These are phyloP conservation scores for Anastatica hierochuntica DNA, from an alignment of 345 rosid species.

Conservation along the genomic window DNA sequence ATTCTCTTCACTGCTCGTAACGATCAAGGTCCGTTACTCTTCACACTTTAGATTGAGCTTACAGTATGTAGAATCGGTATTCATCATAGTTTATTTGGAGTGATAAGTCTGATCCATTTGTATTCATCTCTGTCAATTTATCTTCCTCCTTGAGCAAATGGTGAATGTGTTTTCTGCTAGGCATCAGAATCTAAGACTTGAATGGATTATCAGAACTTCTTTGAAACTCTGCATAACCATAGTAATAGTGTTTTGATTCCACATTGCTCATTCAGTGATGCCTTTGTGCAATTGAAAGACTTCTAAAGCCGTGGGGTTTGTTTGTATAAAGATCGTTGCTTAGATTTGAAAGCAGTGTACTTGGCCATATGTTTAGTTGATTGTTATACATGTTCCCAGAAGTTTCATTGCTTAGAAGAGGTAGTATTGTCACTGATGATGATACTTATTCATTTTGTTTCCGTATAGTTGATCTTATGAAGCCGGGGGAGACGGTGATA, in stretches of 20 bases:
- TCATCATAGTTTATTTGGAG: background rate
- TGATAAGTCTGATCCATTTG: background rate
- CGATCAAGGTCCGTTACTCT: constrained; percentile 60
- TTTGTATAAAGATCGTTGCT: too few relatives aligned
- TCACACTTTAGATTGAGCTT: background rate
- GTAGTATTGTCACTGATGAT: background rate
- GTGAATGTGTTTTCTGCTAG: too few relatives aligned
- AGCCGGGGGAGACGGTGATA: constrained; percentile 54
- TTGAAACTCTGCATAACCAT: too few relatives aligned
- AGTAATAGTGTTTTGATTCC: too few relatives aligned
- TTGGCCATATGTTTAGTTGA: background rate
- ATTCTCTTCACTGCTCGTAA: constrained; percentile 87
- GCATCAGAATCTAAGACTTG: too few relatives aligned
- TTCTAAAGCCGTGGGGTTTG: too few relatives aligned
- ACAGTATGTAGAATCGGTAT: background rate
- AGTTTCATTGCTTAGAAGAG: background rate
- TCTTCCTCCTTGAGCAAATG: background rate
- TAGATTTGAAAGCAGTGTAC: too few relatives aligned
- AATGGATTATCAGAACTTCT: too few relatives aligned
- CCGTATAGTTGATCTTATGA: constrained; percentile 60
- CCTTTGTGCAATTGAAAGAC: too few relatives aligned
- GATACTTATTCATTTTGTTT: background rate
- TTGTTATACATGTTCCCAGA: background rate
- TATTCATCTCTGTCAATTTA: background rate
- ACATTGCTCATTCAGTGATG: too few relatives aligned